Evolutionary conservation across 2,329 filamentous ascomycete genomes (phyloP), one percentile per base, ranked within the genome.

Genomic region (Verticillium isaacii): DNA sequence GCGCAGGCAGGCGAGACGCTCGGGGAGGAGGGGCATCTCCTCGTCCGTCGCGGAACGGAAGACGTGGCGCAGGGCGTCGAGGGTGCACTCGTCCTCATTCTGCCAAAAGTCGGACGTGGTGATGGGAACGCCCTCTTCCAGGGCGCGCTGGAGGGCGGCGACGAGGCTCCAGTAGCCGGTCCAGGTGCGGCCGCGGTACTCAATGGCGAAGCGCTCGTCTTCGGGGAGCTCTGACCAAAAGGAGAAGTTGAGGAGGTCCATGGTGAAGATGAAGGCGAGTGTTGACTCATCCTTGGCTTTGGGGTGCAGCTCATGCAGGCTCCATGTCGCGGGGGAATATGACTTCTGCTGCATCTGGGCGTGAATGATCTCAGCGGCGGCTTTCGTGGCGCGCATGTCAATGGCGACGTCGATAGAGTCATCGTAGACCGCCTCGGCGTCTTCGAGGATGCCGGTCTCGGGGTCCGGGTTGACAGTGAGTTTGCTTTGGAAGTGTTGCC

Each of bases 111-210:
- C 84, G 6, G 94, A 90, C 63, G 88, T 91, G 6, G 93, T 97
- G 63, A 99, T 96, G 17, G 93, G 91, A 61, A 97, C 91, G 36
- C 90, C 90, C 81, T 97, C 93, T 59, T 98, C 93, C 52, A 98
- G 77, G 2, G 93, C 96, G 69, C 95, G 83, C 74, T 93, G 91
- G 69, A 99, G 75, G 25, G 90, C 86, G 29, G 95, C 95, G 23
- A 98, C 92, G 61, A 99, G 78, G 73, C 93, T 96, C 89, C 91
- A 97, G 75, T 99, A 99, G 3, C 95, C 95, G 0, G 93, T 97
- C 92, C 93, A 98, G 62, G 77, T 86, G 74, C 86, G 89, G 32
- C 87, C 93, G 56, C 84, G 85, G 75, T 97, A 98, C 62, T 91
- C 88, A 52, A 99, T 84, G 11, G 90, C 85, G 74, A 94, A 99